phyloP scores from a whole-genome alignment of 768 basidiomycete genomes.

The Amyloporia xantha region DNA sequence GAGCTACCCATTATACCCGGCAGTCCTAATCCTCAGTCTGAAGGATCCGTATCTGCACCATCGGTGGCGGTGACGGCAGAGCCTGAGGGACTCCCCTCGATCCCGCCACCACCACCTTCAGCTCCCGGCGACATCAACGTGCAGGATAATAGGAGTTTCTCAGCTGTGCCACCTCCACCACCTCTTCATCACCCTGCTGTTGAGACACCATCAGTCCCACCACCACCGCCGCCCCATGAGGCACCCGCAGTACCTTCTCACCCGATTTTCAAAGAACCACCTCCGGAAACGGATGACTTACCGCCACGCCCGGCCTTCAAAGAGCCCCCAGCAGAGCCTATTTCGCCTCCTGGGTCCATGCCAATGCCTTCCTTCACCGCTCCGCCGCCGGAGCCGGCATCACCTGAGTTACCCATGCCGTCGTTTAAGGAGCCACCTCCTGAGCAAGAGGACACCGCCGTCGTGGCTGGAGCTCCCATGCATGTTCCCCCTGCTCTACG shows the following conservation, averaged over 20 bases:
- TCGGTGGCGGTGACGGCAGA: slow-evolving; percentile 9
- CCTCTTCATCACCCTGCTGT: not conserved
- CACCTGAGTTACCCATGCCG: slow-evolving; percentile 8
- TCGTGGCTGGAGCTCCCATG: slow-evolving; percentile 18
- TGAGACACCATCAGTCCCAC: no score
- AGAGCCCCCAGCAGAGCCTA: slow-evolving; percentile 26
- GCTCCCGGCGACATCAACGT: slow-evolving; percentile 9
- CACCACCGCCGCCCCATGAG: no score
- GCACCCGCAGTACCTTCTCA: slow-evolving; percentile 12
- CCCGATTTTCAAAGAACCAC: slow-evolving; percentile 58
- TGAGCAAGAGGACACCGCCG: slow-evolving; percentile 39
- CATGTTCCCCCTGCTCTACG: slow-evolving; percentile 8
- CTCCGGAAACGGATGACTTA: slow-evolving; percentile 49
- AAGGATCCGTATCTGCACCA: not conserved
- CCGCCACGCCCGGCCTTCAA: slow-evolving; percentile 36
- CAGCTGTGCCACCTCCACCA: slow-evolving; percentile 1
- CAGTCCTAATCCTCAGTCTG: slow-evolving; percentile 5
- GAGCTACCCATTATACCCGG: slow-evolving; percentile 11
- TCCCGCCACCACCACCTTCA: slow-evolving; percentile 22
- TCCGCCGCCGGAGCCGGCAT: slow-evolving; percentile 17
- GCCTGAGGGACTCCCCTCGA: slow-evolving; percentile 15
- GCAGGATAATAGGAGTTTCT: slow-evolving; percentile 5
- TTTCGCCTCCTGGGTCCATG: slow-evolving; percentile 9
- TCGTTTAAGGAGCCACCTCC: slow-evolving; percentile 46
- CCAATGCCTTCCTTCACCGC: slow-evolving; percentile 15